Evolutionary conservation across 2,329 filamentous ascomycete genomes (phyloP).

Genomic region (Periconia macrospinosa): DNA sequence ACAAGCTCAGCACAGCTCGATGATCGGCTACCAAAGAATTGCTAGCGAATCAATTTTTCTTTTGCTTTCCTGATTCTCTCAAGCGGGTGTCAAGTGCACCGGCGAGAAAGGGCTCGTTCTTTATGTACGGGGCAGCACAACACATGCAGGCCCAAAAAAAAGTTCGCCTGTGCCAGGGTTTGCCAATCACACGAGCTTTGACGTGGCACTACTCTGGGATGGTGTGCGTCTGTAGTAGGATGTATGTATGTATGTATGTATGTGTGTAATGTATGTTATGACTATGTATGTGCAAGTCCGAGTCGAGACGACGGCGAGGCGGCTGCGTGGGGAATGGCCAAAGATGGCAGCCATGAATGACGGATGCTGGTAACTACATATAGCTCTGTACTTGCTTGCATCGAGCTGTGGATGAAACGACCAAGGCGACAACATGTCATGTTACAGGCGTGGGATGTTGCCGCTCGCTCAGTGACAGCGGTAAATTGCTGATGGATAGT

Average conservation of each 20-base stretch:
- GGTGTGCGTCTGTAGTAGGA: not conserved
- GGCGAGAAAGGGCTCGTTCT: constrained; percentile 16
- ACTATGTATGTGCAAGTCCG: too few species aligned
- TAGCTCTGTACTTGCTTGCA: too few species aligned
- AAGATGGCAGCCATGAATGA: constrained; percentile 9
- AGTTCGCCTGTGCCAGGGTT: constrained; percentile 5
- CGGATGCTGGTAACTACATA: too few species aligned
- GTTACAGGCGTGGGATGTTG: too few species aligned
- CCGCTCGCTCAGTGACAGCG: too few species aligned
- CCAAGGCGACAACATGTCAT: too few species aligned
- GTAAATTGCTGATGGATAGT: too few species aligned
- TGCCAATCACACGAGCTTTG: constrained; percentile 12
- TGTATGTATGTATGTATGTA: constrained; percentile 1
- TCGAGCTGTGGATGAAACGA: too few species aligned
- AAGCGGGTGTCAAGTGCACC: constrained; percentile 16
- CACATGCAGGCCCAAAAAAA: constrained; percentile 15
- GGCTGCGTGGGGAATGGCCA: constrained; percentile 4
- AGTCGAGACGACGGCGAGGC: not conserved
- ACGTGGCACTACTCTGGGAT: constrained; percentile 17
- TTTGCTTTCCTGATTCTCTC: constrained; percentile 21
- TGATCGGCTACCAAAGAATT: not conserved
- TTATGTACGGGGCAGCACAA: constrained; percentile 34
- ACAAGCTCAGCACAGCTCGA: not conserved
- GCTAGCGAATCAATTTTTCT: constrained; percentile 23
- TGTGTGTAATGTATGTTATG: not conserved